These are phyloP conservation scores for Alternaria metachromatica DNA, from an alignment of 2,329 filamentous ascomycete genomes.

Conservation along the genomic window DNA sequence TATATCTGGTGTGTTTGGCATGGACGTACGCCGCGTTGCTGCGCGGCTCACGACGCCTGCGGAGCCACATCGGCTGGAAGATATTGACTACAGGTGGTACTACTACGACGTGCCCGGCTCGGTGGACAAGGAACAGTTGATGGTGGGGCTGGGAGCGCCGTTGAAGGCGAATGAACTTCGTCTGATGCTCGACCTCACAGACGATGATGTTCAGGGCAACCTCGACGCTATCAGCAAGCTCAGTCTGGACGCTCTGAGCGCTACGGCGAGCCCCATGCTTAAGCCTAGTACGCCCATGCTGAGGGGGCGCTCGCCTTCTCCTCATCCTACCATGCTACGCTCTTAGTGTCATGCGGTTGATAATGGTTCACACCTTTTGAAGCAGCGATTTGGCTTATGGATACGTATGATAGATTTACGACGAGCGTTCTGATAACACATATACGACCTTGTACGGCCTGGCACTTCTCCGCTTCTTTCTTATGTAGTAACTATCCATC, in stretches of 20 bases:
- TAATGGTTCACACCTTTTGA: neutral
- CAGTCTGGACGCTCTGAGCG: constrained; percentile 45
- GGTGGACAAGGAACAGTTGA: constrained; percentile 42
- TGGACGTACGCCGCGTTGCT: constrained; percentile 42
- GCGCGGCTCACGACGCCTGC: constrained; percentile 42
- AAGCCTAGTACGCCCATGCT: constrained; percentile 44
- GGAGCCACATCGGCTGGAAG: constrained; percentile 41
- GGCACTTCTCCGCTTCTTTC: neutral
- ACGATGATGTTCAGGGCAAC: constrained; percentile 46
- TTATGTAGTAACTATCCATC: neutral
- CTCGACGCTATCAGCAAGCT: constrained; percentile 47
- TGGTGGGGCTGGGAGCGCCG: constrained; percentile 42
- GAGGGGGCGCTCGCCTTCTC: constrained; percentile 42
- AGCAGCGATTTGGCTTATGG: neutral
- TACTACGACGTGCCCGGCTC: constrained; percentile 42
- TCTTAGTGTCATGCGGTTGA: neutral
- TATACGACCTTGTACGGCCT: neutral
- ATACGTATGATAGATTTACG: neutral
- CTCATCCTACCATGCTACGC: constrained; percentile 37
- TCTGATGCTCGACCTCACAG: constrained; percentile 45
- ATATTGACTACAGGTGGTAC: constrained; percentile 42
- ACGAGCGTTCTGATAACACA: neutral
- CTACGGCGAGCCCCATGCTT: constrained; percentile 46
- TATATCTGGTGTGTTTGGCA: constrained; percentile 47
- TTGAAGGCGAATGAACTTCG: constrained; percentile 47